These are phyloP conservation scores for Bruguiera parviflora DNA, from an alignment of 345 rosid genomes.

Conservation along the genomic window DNA sequence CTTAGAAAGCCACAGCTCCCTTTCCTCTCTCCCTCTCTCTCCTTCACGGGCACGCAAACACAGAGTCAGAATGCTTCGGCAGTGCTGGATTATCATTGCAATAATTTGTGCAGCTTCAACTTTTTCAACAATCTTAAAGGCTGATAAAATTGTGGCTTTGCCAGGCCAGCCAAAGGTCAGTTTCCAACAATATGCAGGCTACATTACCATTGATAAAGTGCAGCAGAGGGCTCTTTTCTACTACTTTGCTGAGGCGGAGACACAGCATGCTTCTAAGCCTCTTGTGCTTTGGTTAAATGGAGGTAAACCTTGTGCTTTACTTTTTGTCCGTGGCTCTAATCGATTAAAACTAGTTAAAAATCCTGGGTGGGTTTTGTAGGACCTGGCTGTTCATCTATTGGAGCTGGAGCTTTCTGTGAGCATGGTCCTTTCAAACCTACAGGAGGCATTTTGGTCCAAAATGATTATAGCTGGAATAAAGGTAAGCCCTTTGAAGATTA, in stretches of 20 bases:
- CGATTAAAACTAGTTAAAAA: not conserved
- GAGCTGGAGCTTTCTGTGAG: conserved; percentile 31
- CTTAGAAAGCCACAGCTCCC: too few relatives aligned
- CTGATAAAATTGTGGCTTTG: not conserved
- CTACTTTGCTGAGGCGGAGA: conserved; percentile 24
- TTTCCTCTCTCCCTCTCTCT: not conserved
- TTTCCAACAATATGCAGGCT: conserved; percentile 22
- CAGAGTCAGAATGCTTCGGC: conserved; percentile 1
- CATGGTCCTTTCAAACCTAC: conserved; percentile 30
- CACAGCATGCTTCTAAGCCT: conserved; percentile 15
- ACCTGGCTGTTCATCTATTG: conserved; percentile 30
- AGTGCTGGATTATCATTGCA: conserved; percentile 3
- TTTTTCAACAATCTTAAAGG: not conserved
- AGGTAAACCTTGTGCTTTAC: conserved; percentile 3
- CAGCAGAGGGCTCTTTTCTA: conserved; percentile 19
- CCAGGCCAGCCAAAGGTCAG: conserved; percentile 20
- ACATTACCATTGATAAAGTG: conserved; percentile 15
- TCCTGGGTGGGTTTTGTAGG: conserved; percentile 17
- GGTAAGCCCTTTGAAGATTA: not conserved
- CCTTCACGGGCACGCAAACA: not conserved
- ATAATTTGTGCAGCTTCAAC: not conserved
- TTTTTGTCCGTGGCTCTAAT: not conserved
- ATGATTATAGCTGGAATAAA: conserved; percentile 27
- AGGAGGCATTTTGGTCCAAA: conserved; percentile 10
- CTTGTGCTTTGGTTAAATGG: conserved; percentile 25